phyloP scores from a whole-genome alignment of 306 rosid species.

The Gynostemma pentaphyllum region DNA sequence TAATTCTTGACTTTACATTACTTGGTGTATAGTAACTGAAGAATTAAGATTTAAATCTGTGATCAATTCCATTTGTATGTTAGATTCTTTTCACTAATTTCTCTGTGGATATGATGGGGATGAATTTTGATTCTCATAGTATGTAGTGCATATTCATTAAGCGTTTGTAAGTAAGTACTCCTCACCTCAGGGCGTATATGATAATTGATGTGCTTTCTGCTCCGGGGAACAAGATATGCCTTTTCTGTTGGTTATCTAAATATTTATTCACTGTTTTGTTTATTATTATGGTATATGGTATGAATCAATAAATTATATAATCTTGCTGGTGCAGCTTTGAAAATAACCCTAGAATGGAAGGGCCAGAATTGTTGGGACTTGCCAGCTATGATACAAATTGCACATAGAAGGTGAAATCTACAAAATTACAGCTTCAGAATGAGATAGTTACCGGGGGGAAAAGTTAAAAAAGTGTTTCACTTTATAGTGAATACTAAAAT shows the following conservation, averaged over 20 bases:
- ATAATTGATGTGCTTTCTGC: neutral
- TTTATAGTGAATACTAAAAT: conserved; percentile 34
- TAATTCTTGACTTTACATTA: neutral
- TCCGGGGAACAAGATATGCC: too few species aligned
- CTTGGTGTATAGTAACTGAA: neutral
- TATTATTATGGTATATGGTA: too few species aligned
- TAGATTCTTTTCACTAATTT: neutral
- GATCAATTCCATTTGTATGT: neutral
- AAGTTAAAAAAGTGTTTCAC: conserved; percentile 27
- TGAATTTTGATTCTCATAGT: neutral
- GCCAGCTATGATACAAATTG: conserved; percentile 92
- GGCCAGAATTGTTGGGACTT: conserved; percentile 90
- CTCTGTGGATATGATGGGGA: neutral
- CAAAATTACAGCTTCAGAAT: conserved; percentile 20
- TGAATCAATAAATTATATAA: neutral
- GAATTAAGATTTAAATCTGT: neutral
- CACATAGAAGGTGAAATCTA: conserved; percentile 30
- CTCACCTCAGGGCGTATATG: too few species aligned
- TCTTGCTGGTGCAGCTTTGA: conserved; percentile 46
- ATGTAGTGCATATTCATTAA: too few species aligned
- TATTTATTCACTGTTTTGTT: neutral
- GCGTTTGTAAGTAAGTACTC: too few species aligned
- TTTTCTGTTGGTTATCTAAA: neutral
- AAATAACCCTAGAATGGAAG: conserved; percentile 82
- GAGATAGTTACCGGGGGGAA: conserved; percentile 3